These are phyloP conservation scores for Suillus fuscotomentosus DNA, from an alignment of 768 basidiomycete species.

Conservation along the genomic window DNA sequence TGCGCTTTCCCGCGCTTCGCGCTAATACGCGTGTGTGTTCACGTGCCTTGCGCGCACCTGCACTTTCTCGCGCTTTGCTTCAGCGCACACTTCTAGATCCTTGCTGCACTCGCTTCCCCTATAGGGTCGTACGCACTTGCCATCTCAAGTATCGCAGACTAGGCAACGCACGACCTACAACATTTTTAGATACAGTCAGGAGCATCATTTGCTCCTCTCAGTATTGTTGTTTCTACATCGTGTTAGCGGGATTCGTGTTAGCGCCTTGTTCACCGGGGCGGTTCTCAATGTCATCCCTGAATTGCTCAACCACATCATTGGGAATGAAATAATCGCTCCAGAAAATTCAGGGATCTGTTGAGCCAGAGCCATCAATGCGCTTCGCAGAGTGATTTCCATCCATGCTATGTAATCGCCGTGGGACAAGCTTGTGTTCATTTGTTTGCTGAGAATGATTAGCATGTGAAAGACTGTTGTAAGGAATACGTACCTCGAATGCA, in stretches of 20 bases:
- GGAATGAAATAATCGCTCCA: slow-evolving; percentile 27
- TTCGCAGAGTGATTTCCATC: slow-evolving; percentile 37
- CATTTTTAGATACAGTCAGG: too few species aligned
- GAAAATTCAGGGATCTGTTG: slow-evolving; percentile 18
- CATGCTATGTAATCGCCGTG: slow-evolving; percentile 23
- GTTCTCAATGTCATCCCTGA: slow-evolving; percentile 11
- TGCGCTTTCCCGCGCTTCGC: too few species aligned
- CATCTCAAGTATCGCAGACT: too few species aligned
- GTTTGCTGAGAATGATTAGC: neutral
- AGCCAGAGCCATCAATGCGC: slow-evolving; percentile 21
- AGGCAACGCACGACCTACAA: too few species aligned
- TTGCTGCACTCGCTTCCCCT: too few species aligned
- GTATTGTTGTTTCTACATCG: too few species aligned
- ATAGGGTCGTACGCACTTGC: too few species aligned
- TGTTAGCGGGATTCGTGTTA: neutral
- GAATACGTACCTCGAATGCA: neutral
- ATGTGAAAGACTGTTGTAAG: neutral
- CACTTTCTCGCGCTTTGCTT: too few species aligned
- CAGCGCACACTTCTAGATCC: too few species aligned
- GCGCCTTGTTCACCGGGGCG: neutral
- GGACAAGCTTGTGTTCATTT: slow-evolving; percentile 27
- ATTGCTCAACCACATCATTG: slow-evolving; percentile 24
- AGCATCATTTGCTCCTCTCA: too few species aligned
- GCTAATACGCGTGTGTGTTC: too few species aligned
- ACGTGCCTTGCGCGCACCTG: too few species aligned